Conservation (phyloP, 176 grass and related monocot species). For the Carex cristatella region DNA sequence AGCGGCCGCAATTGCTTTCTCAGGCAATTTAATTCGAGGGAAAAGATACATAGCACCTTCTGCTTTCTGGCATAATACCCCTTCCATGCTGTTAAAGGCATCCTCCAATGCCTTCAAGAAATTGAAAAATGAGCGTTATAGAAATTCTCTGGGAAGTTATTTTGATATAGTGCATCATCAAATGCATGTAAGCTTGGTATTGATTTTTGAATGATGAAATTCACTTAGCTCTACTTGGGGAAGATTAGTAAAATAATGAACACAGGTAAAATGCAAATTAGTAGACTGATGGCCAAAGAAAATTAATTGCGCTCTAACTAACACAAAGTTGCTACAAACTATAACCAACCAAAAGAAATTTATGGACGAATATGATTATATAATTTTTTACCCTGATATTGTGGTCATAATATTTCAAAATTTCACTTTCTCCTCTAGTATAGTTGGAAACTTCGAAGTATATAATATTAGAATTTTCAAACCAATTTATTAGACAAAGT, state of each 20-base stretch:
- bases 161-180: background rate
- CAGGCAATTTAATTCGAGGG: slow-evolving; percentile 49
- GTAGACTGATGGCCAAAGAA: background rate
- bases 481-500: background rate
- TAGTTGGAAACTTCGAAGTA: background rate
- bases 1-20: slow-evolving; percentile 44
- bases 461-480: background rate
- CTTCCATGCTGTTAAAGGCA: slow-evolving; percentile 63
- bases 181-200: background rate
- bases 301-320: too few relatives aligned
- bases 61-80: slow-evolving; percentile 47
- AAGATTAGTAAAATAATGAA: background rate
- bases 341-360: background rate
- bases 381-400: background rate
- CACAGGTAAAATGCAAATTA: background rate
- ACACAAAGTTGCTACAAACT: too few relatives aligned
- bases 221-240: background rate
- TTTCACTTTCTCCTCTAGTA: background rate
- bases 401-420: background rate
- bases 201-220: background rate
- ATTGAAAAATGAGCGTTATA: background rate
- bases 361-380: background rate
- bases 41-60: slow-evolving; percentile 74
- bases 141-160: background rate
- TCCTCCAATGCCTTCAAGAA: slow-evolving; percentile 38